A percentile compares a stretch with the other conserved stretches of the same genome.
These are phyloP conservation scores for Cryphonectria japonica DNA, from an alignment of 2,329 filamentous ascomycete species.

Conservation along the genomic window DNA sequence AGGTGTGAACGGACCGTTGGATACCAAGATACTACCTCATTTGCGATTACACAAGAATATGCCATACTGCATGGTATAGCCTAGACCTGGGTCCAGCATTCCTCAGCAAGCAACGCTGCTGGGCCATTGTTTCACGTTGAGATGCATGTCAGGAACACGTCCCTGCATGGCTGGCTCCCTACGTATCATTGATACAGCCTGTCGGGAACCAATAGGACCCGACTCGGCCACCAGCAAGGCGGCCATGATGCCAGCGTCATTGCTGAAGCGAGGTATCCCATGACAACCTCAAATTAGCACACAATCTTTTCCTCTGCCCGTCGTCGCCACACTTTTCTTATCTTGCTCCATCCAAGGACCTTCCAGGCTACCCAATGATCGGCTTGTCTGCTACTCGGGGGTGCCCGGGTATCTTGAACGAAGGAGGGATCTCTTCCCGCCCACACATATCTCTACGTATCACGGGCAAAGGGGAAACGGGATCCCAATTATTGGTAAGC, in stretches of 20 bases:
- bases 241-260: not conserved
- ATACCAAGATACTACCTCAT: too few relatives aligned
- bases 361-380: not conserved
- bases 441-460: not conserved
- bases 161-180: slow-evolving; percentile 8
- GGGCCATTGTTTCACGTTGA: not conserved
- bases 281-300: slow-evolving; percentile 6
- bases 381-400: not conserved
- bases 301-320: not conserved
- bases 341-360: not conserved
- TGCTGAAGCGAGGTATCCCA: not conserved
- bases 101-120: not conserved
- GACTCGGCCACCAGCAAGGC: not conserved
- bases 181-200: slow-evolving; percentile 14
- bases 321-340: not conserved
- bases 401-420: not conserved
- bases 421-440: not conserved
- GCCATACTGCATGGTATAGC: not conserved
- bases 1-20: not conserved
- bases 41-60: not conserved
- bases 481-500: not conserved
- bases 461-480: not conserved
- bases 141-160: not conserved
- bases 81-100: not conserved
- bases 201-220: slow-evolving; percentile 19